A percentile compares a stretch with the other conserved stretches of the same genome.
Conservation (phyloP, 495 filamentous ascomycete species). For the Annulohypoxylon moriforme region DNA sequence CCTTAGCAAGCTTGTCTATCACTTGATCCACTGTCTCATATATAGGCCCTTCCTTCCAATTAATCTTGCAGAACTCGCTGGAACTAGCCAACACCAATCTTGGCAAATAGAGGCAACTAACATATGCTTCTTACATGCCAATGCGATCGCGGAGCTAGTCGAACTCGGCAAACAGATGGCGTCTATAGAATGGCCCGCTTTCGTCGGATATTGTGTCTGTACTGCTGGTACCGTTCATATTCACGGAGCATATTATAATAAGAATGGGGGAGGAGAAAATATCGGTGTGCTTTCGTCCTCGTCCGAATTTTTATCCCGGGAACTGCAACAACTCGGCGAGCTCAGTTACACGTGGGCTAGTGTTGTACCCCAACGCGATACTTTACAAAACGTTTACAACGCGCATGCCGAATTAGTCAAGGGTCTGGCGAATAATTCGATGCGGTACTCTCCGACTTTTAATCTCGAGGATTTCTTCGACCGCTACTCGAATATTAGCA, state of each 20-base stretch:
- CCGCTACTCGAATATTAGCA: constrained; percentile 68
- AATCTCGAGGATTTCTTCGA: constrained; percentile 90
- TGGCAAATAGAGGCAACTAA: constrained; percentile 93
- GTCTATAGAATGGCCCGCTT: constrained; percentile 82
- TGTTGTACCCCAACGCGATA: constrained; percentile 81
- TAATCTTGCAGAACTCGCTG: constrained; percentile 79
- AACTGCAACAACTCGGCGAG: constrained; percentile 81
- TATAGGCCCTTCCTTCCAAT: constrained; percentile 88
- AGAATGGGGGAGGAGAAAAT: constrained; percentile 71
- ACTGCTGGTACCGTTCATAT: constrained; percentile 87
- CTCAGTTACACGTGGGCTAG: constrained; percentile 78
- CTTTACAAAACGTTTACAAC: constrained; percentile 76
- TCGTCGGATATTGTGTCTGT: constrained; percentile 83
- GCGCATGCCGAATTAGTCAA: constrained; percentile 80
- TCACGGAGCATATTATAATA: constrained; percentile 81
- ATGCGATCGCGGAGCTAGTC: constrained; percentile 85
- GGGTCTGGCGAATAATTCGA: constrained; percentile 66
- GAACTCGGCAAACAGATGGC: constrained; percentile 74
- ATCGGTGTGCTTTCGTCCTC: constrained; percentile 62
- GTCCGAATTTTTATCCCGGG: constrained; percentile 76
- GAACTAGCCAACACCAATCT: constrained; percentile 83
- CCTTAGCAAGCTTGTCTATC: constrained; percentile 84
- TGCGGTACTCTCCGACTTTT: constrained; percentile 79
- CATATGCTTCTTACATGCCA: constrained; percentile 86
- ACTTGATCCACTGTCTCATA: constrained; percentile 84